Base-by-base conservation (phyloP, 116 monocot species). In the Iris pallida region DNA sequence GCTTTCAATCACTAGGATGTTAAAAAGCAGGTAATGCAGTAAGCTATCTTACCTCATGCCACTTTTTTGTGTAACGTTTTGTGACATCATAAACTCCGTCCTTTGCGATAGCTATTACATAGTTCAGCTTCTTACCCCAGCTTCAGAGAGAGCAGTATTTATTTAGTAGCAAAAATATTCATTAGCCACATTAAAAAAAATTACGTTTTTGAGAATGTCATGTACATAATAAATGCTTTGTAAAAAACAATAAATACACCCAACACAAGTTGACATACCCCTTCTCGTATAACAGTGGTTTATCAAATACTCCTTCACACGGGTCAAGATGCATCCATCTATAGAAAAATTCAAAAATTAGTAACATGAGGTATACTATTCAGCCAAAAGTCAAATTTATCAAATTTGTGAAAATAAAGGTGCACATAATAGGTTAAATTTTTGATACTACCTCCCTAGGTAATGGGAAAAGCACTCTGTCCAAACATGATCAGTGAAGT, bases 261-360 rank as follows among this genome's bases (percentile, higher is more conserved):
- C 30, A 30, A 30, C 30, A 30, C 53, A 72, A 64, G 45, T 56
- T 20, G 63, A 72, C 8, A 16, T 89, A 95, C 91, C 95, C 95
- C 42, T 91, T 86, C 76, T 95, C 95, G 72, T 95, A 95, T 69
- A 95, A 58, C 5, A 95, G 58, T 76, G 95, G 95, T 65, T 84
- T 88, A 75, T 95, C 91, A 86, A 76, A 95, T 73, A 70, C 59
- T 70, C 86, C 95, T 83, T 95, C 95, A 59, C 95, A 95, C 66
- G 91, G 91, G 79, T 95, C 95, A 64, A 95, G 88, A 83, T 95
- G 95, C 86, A 95, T 95, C 95, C 95, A 95, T 72, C 95, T 95
- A 60, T 41, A 78, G 10, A 81, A 47, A 68, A 15, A 52, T 45
- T 19, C 48, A 85, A 16, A 57, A 19, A 57, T 75, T 6, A 64